Evolutionary conservation across 225 moss, liverwort and hornwort genomes (phyloP), one percentile per base, ranked within the genome.

Genomic region (Polytrichum formosum): DNA sequence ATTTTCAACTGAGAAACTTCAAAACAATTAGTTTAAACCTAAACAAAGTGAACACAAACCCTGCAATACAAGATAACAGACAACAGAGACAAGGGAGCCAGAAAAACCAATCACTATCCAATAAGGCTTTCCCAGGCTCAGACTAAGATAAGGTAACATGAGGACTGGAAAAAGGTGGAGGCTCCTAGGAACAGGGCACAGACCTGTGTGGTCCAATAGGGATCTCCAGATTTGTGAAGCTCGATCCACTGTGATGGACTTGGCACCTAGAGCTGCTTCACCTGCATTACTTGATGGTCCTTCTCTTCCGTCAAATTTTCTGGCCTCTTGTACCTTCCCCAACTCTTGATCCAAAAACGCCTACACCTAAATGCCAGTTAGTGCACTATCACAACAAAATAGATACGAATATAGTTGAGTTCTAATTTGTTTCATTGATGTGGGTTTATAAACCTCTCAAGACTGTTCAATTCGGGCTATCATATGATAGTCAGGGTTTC

Each of bases 321-420:
- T 85, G 73, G 83, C 72, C 67, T 91, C 90, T 74, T 92, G 84
- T 77, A 92, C 84, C 85, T 89, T 94, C 69, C 87, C 91, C 71
- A 97, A 83, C 80, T 94, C 97, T 82, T 97, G 90, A 71, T 91
- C 80, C 79, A 97, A 76, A 79, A 84, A 91, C 65, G 97, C 97
- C 96, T 96, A 92, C 82, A 85, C 82, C 85, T 85, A 85, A 79
- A 69, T 75, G 82, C 67, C 74, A 79, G 82, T 85, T 85, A 85
- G 85, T 82, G 79, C 75, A 82, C 76, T 72, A 23, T 23, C 23
- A 20, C 58, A 20, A 58, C 58, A 58, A 58, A 10, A 46, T 16
- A 13, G 46, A 1, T 58, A 58, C 4, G 0, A 58, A n/a, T 6
- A 58, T 1, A 23, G 21, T 58, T 21, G 8, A 16, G 16, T 46